A percentile compares a stretch with the other conserved stretches of the same genome.
These are phyloP conservation scores for Drosera capensis DNA, from an alignment of 148 eudicot genomes.

Conservation along the genomic window DNA sequence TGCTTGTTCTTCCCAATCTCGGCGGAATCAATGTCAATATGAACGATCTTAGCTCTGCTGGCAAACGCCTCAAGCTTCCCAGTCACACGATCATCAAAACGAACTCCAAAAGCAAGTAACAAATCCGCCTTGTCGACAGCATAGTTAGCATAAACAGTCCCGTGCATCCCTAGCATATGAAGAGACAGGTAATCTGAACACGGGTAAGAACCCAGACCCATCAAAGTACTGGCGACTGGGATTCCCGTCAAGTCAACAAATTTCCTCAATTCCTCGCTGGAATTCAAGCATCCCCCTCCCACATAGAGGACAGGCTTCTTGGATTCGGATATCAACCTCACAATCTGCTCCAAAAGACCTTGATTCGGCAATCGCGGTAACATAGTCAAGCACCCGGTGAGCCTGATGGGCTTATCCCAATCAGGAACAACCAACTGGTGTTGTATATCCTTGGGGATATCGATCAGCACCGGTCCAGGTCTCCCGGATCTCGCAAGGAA, in stretches of 20 bases:
- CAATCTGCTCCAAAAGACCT: constrained; percentile 45
- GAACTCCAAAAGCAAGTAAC: constrained; percentile 79
- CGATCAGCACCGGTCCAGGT: constrained; percentile 80
- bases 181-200: constrained; percentile 39
- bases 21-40: constrained; percentile 81
- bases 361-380: constrained; percentile 32
- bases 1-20: constrained; percentile 94
- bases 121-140: constrained; percentile 73
- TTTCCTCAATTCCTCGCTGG: constrained; percentile 45
- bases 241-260: constrained; percentile 66
- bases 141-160: constrained; percentile 78
- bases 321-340: constrained; percentile 51
- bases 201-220: constrained; percentile 76
- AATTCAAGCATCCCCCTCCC: constrained; percentile 85
- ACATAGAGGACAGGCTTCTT: constrained; percentile 18
- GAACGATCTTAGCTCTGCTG: constrained; percentile 82
- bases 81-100: constrained; percentile 84
- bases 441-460: constrained; percentile 83
- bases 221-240: constrained; percentile 79
- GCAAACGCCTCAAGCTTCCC: constrained; percentile 91
- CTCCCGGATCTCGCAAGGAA: constrained; percentile 59
- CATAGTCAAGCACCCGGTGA: constrained; percentile 56
- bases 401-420: constrained; percentile 47
- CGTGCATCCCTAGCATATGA: constrained; percentile 87
- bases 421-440: constrained; percentile 64